Evolutionary conservation across 495 filamentous ascomycete genomes (phyloP).

Genomic region (Coniosporium apollinis): DNA sequence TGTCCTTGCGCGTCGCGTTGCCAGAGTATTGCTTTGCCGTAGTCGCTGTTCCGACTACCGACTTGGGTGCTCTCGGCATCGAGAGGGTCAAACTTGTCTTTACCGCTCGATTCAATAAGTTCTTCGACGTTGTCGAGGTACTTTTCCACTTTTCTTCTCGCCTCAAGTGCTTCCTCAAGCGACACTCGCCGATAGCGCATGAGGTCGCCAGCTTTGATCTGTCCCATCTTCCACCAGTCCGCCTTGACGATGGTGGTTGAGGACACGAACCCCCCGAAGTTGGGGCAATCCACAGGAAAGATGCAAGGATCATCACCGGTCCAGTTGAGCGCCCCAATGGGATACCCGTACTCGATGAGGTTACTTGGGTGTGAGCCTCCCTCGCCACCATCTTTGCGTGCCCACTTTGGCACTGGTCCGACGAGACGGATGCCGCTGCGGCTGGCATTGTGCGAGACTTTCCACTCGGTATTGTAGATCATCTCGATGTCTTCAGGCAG

Average conservation of each 20-base stretch:
- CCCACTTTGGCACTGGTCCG: constrained; percentile 39
- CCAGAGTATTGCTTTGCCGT: constrained; percentile 24
- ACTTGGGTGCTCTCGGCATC: constrained; percentile 5
- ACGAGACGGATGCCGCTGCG: constrained; percentile 39
- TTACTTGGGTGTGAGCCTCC: constrained; percentile 44
- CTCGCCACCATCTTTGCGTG: constrained; percentile 39
- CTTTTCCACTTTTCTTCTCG: constrained; percentile 19
- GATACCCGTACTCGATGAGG: constrained; percentile 42
- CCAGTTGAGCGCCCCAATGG: constrained; percentile 37
- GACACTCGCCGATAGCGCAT: constrained; percentile 30
- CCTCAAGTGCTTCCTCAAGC: constrained; percentile 28
- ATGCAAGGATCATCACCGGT: constrained; percentile 42
- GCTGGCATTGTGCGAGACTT: constrained; percentile 40
- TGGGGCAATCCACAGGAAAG: constrained; percentile 39
- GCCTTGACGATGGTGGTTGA: constrained; percentile 36
- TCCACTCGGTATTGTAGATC: constrained; percentile 38
- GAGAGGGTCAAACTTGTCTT: constrained; percentile 15
- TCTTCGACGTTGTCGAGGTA: constrained; percentile 24
- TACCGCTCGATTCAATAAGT: constrained; percentile 7
- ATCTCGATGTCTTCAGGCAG: constrained; percentile 34
- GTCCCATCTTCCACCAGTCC: constrained; percentile 42
- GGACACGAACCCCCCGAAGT: constrained; percentile 42
- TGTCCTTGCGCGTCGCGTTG: constrained; percentile 24
- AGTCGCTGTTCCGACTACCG: constrained; percentile 7
- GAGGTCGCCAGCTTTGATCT: constrained; percentile 42